phyloP scores from a whole-genome alignment of 2,329 filamentous ascomycete species.

The Hymenoscyphus fraxineus region DNA sequence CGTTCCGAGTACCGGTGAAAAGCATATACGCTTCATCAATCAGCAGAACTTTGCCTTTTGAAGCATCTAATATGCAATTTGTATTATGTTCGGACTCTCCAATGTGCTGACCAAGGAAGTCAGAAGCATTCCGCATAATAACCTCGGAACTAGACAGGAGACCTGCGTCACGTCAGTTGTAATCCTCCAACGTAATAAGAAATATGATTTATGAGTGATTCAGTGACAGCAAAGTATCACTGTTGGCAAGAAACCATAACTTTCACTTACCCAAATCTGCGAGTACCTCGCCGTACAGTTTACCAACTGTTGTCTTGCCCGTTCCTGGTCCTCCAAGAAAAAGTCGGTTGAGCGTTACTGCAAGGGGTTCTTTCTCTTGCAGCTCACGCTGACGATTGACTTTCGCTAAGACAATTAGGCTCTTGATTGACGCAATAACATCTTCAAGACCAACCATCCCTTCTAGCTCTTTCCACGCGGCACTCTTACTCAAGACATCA shows the following conservation, averaged over 20 bases:
- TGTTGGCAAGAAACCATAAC: no score
- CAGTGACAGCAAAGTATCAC: no score
- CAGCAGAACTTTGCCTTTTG: conserved; percentile 67
- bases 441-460: conserved; percentile 52
- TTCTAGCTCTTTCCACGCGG: conserved; percentile 56
- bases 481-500: conserved; percentile 44
- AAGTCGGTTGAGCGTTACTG: conserved; percentile 62
- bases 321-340: conserved; percentile 71
- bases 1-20: conserved; percentile 38
- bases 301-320: conserved; percentile 71
- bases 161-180: conserved; percentile 30
- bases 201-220: no score
- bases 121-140: conserved; percentile 60
- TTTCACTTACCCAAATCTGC: conserved; percentile 43
- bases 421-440: conserved; percentile 48
- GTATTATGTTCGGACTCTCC: conserved; percentile 67
- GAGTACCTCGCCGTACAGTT: conserved; percentile 65
- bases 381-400: conserved; percentile 59
- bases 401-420: conserved; percentile 52
- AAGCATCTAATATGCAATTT: conserved; percentile 63
- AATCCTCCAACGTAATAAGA: no score
- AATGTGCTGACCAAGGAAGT: conserved; percentile 61
- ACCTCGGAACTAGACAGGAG: conserved; percentile 49
- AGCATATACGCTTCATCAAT: conserved; percentile 76
- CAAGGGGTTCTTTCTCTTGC: conserved; percentile 53